phyloP scores from a whole-genome alignment of 176 grass and related monocot genomes.

The Lolium perenne region DNA sequence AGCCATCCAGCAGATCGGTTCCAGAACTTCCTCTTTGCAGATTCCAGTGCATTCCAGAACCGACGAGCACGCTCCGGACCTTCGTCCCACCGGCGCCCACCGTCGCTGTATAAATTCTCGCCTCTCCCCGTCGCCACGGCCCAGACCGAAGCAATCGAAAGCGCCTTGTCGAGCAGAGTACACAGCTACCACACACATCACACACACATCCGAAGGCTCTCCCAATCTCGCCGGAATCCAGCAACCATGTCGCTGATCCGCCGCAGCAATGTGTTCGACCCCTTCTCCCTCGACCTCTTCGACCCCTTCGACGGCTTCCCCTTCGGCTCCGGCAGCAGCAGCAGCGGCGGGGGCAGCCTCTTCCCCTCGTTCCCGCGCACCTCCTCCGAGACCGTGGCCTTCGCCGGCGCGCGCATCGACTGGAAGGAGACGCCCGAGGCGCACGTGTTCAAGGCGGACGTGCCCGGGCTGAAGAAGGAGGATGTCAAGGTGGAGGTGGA shows the following conservation, averaged over 20 bases:
- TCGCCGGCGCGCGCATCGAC: constrained; percentile 54
- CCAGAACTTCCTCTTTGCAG: no score
- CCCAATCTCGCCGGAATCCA: not conserved
- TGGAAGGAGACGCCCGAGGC: constrained; percentile 65
- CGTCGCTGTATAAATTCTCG: not conserved
- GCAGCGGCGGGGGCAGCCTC: not conserved
- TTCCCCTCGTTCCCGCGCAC: constrained; percentile 12
- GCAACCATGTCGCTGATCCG: constrained; percentile 23
- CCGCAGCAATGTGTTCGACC: constrained; percentile 18
- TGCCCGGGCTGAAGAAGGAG: constrained; percentile 67
- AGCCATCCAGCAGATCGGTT: no score
- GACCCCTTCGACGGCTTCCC: constrained; percentile 16
- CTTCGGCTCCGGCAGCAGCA: constrained; percentile 18
- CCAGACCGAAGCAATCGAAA: not conserved
- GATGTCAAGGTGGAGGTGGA: constrained; percentile 72
- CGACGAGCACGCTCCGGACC: not conserved
- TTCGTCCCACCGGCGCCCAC: not conserved
- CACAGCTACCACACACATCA: no score
- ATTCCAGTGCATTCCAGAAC: no score
- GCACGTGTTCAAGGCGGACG: constrained; percentile 77
- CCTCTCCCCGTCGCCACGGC: no score
- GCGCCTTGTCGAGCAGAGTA: not conserved
- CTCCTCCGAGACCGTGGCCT: constrained; percentile 42
- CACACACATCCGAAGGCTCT: not conserved
- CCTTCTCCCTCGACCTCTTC: constrained; percentile 18